These are phyloP conservation scores for Ogataea pini DNA, from an alignment of 805 yeast genomes.

Conservation along the genomic window DNA sequence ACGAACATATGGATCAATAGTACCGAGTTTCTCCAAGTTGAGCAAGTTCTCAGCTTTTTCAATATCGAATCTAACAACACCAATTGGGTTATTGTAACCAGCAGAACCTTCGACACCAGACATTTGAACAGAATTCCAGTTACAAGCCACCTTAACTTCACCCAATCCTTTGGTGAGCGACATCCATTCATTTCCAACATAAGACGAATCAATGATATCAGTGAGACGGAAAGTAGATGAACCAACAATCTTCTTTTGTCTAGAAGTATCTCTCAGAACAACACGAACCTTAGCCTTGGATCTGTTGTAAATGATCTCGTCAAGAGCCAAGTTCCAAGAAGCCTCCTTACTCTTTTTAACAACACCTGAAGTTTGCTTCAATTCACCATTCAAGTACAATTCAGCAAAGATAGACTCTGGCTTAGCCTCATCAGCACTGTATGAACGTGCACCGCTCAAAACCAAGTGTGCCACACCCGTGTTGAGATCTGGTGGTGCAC, in stretches of 20 bases:
- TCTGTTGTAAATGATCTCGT: conserved; percentile 69
- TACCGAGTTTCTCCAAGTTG: conserved; percentile 87
- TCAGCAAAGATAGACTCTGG: conserved; percentile 70
- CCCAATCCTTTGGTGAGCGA: conserved; percentile 70
- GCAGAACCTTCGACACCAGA: conserved; percentile 65
- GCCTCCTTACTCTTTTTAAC: conserved; percentile 67
- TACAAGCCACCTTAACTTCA: conserved; percentile 64
- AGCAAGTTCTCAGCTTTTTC: conserved; percentile 72
- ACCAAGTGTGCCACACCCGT: conserved; percentile 85
- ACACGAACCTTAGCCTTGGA: conserved; percentile 69
- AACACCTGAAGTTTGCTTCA: conserved; percentile 56
- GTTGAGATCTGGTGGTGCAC: conserved; percentile 88
- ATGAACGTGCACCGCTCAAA: conserved; percentile 61
- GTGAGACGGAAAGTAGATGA: conserved; percentile 57
- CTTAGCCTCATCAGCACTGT: conserved; percentile 40
- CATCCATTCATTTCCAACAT: conserved; percentile 77
- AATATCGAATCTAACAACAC: conserved; percentile 76
- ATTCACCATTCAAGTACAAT: conserved; percentile 62
- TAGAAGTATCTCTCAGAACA: conserved; percentile 62
- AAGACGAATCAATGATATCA: conserved; percentile 74
- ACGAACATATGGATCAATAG: conserved; percentile 88
- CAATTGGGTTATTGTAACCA: conserved; percentile 93
- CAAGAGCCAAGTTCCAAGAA: conserved; percentile 55
- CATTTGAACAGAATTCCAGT: conserved; percentile 86
- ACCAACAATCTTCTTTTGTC: conserved; percentile 56